These are phyloP conservation scores for Citrus cavaleriei DNA, from an alignment of 345 rosid genomes.

Conservation along the genomic window DNA sequence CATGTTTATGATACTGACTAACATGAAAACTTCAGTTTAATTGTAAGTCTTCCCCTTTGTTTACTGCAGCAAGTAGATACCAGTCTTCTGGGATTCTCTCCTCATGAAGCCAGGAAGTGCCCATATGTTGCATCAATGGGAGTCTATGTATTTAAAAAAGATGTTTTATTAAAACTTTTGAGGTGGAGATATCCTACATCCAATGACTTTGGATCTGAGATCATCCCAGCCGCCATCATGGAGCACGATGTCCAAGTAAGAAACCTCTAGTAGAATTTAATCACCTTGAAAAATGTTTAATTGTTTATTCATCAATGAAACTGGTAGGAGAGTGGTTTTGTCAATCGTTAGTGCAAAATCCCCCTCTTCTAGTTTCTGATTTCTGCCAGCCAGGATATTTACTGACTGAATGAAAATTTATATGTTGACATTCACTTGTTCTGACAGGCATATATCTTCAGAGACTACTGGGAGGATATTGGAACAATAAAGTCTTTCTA, in stretches of 20 bases:
- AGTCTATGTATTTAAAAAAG: conserved; percentile 79
- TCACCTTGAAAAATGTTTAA: background rate
- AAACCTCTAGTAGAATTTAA: conserved; percentile 1
- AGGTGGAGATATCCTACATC: conserved; percentile 73
- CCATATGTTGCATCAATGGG: conserved; percentile 97
- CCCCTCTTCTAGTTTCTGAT: background rate
- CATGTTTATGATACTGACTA: background rate
- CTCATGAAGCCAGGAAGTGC: conserved; percentile 51
- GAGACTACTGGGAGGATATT: conserved; percentile 96
- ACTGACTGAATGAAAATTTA: background rate
- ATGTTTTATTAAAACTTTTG: conserved; percentile 62
- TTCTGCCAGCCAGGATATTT: background rate
- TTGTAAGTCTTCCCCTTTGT: background rate
- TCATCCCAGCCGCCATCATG: conserved; percentile 83
- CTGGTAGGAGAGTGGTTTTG: background rate
- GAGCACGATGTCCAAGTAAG: conserved; percentile 80
- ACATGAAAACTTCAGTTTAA: background rate
- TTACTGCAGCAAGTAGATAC: conserved; percentile 72
- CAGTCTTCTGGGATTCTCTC: conserved; percentile 58
- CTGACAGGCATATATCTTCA: conserved; percentile 63
- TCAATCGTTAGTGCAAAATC: background rate
- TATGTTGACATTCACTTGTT: conserved; percentile 5
- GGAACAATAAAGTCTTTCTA: conserved; percentile 88
- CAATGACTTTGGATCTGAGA: conserved; percentile 92
- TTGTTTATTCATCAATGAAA: background rate